A percentile compares a stretch with the other conserved stretches of the same genome.
Evolutionary conservation across 179 eudicot species (phyloP).

Genomic region (Patellifolia procumbens): DNA sequence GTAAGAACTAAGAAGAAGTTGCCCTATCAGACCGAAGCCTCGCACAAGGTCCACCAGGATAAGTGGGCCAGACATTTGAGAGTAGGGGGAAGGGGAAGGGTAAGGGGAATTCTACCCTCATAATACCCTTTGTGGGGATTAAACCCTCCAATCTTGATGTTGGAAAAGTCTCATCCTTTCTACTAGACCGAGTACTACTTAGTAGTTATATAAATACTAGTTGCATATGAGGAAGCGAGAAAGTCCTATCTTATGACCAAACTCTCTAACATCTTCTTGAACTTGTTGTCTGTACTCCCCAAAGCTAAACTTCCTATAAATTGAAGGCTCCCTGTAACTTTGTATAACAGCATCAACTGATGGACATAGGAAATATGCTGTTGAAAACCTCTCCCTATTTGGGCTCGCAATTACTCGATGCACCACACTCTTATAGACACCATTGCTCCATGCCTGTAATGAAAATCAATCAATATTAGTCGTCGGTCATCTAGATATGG

Average conservation of each 20-base stretch:
- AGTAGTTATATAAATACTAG: background rate
- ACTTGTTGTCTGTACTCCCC: slow-evolving; percentile 69
- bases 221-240: slow-evolving; percentile 50
- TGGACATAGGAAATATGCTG: slow-evolving; percentile 87
- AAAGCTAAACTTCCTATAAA: slow-evolving; percentile 67
- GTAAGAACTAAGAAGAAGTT: no score
- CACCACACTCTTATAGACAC: slow-evolving; percentile 79
- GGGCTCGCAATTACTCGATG: slow-evolving; percentile 72
- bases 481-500: background rate
- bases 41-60: no score
- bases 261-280: slow-evolving; percentile 55
- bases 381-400: slow-evolving; percentile 68
- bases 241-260: slow-evolving; percentile 77
- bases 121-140: no score
- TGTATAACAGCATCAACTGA: slow-evolving; percentile 60
- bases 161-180: background rate
- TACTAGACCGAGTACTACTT: no score
- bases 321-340: slow-evolving; percentile 53
- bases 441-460: slow-evolving; percentile 90
- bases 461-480: background rate
- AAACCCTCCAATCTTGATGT: background rate
- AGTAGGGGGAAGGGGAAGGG: no score
- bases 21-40: no score
- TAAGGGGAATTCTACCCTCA: no score
- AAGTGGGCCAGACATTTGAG: no score